These are phyloP conservation scores for Nothophoma quercina DNA, from an alignment of 2,329 filamentous ascomycete genomes.

Conservation along the genomic window DNA sequence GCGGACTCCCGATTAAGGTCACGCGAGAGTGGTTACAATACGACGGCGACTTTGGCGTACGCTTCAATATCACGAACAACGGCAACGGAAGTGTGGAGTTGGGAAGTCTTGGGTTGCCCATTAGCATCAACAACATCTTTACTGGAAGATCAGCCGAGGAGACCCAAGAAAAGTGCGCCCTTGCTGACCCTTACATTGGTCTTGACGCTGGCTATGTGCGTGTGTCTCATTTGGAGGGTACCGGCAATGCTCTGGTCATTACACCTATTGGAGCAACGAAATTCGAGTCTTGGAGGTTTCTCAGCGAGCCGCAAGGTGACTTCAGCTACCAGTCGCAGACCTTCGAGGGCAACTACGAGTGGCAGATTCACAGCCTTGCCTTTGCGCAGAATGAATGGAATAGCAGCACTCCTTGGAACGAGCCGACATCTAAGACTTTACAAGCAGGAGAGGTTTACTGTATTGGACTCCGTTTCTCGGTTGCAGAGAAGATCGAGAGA, in stretches of 20 bases:
- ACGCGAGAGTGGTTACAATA: constrained; percentile 62
- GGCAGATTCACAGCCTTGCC: constrained; percentile 63
- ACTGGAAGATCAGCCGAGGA: constrained; percentile 58
- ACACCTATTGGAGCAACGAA: constrained; percentile 61
- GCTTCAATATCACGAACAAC: constrained; percentile 60
- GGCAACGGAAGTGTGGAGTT: constrained; percentile 57
- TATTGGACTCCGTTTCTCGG: constrained; percentile 61
- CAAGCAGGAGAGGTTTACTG: constrained; percentile 55
- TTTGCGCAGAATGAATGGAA: constrained; percentile 66
- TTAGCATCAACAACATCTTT: constrained; percentile 70
- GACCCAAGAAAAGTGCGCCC: constrained; percentile 60
- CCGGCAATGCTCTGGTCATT: constrained; percentile 62
- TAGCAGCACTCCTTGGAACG: constrained; percentile 62
- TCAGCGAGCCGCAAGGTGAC: constrained; percentile 52
- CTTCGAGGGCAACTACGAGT: constrained; percentile 69
- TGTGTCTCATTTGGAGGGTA: constrained; percentile 61
- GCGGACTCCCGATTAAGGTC: constrained; percentile 52
- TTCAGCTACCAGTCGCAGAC: constrained; percentile 58
- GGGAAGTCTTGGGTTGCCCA: constrained; percentile 65
- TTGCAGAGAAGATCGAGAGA: constrained; percentile 55
- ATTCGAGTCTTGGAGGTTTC: constrained; percentile 64
- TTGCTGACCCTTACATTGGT: constrained; percentile 68
- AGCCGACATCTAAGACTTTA: constrained; percentile 57
- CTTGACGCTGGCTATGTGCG: constrained; percentile 66
- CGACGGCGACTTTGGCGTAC: constrained; percentile 59